phyloP scores from a whole-genome alignment of 2,329 filamentous ascomycete species.

The Pseudogymnoascus sp. region DNA sequence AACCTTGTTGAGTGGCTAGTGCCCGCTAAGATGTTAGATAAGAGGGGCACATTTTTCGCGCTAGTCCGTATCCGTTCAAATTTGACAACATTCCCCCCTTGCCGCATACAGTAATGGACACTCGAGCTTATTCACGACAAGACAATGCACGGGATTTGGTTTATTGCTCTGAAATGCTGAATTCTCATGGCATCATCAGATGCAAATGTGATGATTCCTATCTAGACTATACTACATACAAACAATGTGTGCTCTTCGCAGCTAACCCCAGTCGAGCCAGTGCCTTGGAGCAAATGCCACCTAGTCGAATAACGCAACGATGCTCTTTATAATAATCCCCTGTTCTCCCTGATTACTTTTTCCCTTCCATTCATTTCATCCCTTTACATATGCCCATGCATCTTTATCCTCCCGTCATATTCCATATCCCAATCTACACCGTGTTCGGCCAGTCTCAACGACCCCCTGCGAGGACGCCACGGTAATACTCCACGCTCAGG shows the following conservation, averaged over 20 bases:
- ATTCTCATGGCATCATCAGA: slow-evolving; percentile 2
- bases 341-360: neutral
- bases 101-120: neutral
- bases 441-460: neutral
- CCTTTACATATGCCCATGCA: slow-evolving; percentile 7
- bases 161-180: neutral
- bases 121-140: neutral
- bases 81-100: neutral
- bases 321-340: slow-evolving; percentile 6
- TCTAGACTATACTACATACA: slow-evolving; percentile 9
- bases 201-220: slow-evolving; percentile 1
- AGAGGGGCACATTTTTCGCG: neutral
- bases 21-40: neutral
- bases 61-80: neutral
- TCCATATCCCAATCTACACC: neutral
- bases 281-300: neutral
- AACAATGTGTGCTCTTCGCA: neutral
- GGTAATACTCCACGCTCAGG: slow-evolving; percentile 60
- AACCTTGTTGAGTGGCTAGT: neutral
- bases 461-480: slow-evolving; percentile 22
- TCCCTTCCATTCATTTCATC: slow-evolving; percentile 5
- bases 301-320: slow-evolving; percentile 2
- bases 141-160: neutral
- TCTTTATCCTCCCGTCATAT: slow-evolving; percentile 2
- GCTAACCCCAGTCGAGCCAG: neutral